Percentiles rank a stretch among this genome's conserved stretches.
These are phyloP conservation scores for Penicillium cinerascens DNA, from an alignment of 495 filamentous ascomycete genomes.

Conservation along the genomic window DNA sequence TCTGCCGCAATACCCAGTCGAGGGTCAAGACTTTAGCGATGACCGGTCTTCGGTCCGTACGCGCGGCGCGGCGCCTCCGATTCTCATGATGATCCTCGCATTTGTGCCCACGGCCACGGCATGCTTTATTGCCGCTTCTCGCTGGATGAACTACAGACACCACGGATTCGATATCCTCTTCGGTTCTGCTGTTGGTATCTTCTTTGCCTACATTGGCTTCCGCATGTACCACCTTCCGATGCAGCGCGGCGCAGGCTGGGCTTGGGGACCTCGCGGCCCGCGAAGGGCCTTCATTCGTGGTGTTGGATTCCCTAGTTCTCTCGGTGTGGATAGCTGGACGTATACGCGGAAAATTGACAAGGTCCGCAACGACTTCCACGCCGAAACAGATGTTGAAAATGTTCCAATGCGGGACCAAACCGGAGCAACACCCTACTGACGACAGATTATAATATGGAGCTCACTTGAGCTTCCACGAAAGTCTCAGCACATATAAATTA, in stretches of 20 bases:
- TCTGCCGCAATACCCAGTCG: conserved; percentile 42
- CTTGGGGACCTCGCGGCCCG: conserved; percentile 44
- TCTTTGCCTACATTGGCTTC: conserved; percentile 55
- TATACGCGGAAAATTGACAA: background rate
- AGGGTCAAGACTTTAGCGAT: conserved; percentile 20
- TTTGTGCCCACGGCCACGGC: conserved; percentile 56
- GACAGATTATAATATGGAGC: conserved; percentile 1
- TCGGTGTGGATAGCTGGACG: conserved; percentile 36
- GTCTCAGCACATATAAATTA: background rate
- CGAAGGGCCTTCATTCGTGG: conserved; percentile 56
- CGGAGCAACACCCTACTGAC: background rate
- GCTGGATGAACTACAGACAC: conserved; percentile 62
- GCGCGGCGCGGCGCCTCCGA: conserved; percentile 57
- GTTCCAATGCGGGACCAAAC: conserved; percentile 4
- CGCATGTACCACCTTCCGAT: conserved; percentile 69
- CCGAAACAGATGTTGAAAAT: conserved; percentile 10
- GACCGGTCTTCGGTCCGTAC: conserved; percentile 33
- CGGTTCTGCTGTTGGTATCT: conserved; percentile 54
- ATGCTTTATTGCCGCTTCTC: conserved; percentile 58
- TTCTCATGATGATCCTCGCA: conserved; percentile 53
- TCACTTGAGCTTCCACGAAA: background rate
- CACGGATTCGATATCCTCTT: conserved; percentile 63
- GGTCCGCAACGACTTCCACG: background rate
- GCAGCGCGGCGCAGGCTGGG: conserved; percentile 53
- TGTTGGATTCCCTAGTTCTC: conserved; percentile 51